phyloP scores from a whole-genome alignment of 2,329 filamentous ascomycete species.

The Juglanconis oblonga region DNA sequence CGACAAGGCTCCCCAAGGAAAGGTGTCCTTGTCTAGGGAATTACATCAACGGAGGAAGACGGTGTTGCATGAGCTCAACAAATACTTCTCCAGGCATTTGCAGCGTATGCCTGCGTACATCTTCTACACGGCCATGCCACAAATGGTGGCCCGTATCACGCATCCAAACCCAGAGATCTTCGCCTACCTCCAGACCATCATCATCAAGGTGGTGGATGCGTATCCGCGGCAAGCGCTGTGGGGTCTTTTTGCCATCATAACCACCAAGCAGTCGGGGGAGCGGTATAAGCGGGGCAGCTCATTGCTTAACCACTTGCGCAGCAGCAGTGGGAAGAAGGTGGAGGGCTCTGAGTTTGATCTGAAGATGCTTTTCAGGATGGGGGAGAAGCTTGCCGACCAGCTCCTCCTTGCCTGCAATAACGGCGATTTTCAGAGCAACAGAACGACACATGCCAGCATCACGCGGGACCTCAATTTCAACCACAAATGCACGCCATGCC shows the following conservation, averaged over 20 bases:
- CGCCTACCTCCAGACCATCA: conserved; percentile 72
- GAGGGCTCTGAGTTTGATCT: conserved; percentile 58
- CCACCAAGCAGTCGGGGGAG: conserved; percentile 69
- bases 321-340: conserved; percentile 43
- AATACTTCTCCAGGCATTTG: conserved; percentile 77
- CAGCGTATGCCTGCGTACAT: conserved; percentile 69
- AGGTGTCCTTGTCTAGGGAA: conserved; percentile 50
- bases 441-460: conserved; percentile 68
- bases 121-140: conserved; percentile 80
- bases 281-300: conserved; percentile 53
- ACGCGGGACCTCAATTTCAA: conserved; percentile 78
- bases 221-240: conserved; percentile 91
- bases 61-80: conserved; percentile 67
- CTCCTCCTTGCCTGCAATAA: conserved; percentile 78
- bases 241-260: conserved; percentile 84
- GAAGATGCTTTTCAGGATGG: conserved; percentile 68
- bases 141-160: conserved; percentile 93
- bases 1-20: conserved; percentile 57
- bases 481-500: conserved; percentile 76
- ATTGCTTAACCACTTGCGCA: conserved; percentile 50
- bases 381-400: conserved; percentile 80
- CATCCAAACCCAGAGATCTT: conserved; percentile 80
- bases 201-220: conserved; percentile 79
- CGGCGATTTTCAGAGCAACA: conserved; percentile 67
- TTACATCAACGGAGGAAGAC: conserved; percentile 56